Conservation (phyloP, 371 early-diverging fungal genomes). For the Mucor sp. region DNA sequence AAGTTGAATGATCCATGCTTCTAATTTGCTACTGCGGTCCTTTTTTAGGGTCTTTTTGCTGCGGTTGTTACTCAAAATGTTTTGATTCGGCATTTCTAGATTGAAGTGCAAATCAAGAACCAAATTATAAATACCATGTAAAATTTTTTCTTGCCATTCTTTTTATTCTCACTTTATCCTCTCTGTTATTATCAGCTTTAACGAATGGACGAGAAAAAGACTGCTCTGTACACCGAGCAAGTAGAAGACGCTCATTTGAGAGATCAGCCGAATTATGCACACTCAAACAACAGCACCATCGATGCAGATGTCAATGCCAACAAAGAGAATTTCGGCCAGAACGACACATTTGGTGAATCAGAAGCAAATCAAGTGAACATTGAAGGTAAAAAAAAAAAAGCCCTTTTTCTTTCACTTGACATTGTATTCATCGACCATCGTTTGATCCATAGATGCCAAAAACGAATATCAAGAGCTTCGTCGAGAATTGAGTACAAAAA, state of each 20-base stretch:
- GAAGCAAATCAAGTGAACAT: conserved; percentile 41
- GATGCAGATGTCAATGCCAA: not conserved
- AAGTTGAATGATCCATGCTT: too few relatives aligned
- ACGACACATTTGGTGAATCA: conserved; percentile 38
- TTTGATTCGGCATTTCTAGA: too few relatives aligned
- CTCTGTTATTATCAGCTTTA: not conserved
- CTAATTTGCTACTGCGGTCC: too few relatives aligned
- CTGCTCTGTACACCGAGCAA: not conserved
- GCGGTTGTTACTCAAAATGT: too few relatives aligned
- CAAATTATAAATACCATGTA: not conserved
- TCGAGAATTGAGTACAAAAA: conserved; percentile 30
- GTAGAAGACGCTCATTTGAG: not conserved
- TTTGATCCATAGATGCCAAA: conserved; percentile 27
- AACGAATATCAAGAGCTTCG: conserved; percentile 36
- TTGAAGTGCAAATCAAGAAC: too few relatives aligned
- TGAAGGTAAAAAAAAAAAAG: conserved; percentile 14
- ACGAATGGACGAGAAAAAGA: not conserved
- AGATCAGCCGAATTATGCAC: not conserved
- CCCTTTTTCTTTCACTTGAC: not conserved
- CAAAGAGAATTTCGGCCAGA: not conserved
- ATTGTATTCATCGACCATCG: not conserved
- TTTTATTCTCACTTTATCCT: not conserved
- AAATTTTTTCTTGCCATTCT: not conserved
- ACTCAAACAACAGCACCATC: not conserved
- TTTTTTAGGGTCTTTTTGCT: too few relatives aligned